Evolutionary conservation across 2,329 filamentous ascomycete genomes (phyloP).

Genomic region (Sporothrix globosa): DNA sequence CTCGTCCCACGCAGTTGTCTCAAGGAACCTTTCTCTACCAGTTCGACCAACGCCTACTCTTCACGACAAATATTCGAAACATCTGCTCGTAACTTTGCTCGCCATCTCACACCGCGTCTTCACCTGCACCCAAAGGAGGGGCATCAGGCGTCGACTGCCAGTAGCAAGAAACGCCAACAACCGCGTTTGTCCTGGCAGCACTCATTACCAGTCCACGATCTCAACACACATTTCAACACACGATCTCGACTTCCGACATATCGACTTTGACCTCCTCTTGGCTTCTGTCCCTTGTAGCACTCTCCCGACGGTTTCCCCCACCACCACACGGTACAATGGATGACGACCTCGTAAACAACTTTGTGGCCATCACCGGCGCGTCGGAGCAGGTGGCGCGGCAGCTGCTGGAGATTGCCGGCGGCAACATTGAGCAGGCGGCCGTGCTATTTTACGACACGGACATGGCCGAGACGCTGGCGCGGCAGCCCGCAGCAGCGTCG

Average conservation of each 20-base stretch:
- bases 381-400: conserved; percentile 73
- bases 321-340: conserved; percentile 57
- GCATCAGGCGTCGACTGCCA: conserved; percentile 1
- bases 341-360: conserved; percentile 69
- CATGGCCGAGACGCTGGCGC: conserved; percentile 55
- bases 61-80: not conserved
- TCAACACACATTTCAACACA: not conserved
- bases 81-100: not conserved
- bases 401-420: conserved; percentile 83
- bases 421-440: conserved; percentile 82
- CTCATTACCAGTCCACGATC: not conserved
- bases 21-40: no score
- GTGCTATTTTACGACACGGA: conserved; percentile 90
- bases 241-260: not conserved
- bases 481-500: conserved; percentile 42
- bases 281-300: not conserved
- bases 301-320: no score
- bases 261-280: not conserved
- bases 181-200: not conserved
- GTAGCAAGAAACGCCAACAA: not conserved
- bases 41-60: not conserved
- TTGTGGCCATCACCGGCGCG: conserved; percentile 79
- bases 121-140: conserved; percentile 22
- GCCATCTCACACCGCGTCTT: not conserved
- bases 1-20: not conserved